Conservation (phyloP, 768 basidiomycete genomes). For the Rhizopogon sp. region DNA sequence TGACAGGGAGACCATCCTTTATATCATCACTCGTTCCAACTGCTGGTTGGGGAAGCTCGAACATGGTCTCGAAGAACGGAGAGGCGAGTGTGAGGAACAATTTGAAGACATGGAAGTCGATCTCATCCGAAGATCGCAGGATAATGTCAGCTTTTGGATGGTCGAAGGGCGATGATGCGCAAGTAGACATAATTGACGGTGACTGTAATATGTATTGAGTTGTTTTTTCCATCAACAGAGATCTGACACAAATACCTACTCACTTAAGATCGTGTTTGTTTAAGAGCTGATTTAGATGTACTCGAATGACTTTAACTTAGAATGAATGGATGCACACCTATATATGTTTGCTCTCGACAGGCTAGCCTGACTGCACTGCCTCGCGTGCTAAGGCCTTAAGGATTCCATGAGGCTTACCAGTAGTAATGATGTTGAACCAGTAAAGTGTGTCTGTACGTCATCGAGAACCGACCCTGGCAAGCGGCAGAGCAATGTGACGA, state of each 20-base stretch:
- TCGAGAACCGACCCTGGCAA: no score
- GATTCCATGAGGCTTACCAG: not conserved
- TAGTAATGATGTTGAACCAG: not conserved
- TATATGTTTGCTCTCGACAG: not conserved
- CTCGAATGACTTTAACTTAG: not conserved
- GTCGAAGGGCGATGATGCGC: slow-evolving; percentile 8
- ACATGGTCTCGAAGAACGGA: slow-evolving; percentile 1
- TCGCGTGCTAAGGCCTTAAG: not conserved
- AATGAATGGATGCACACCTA: not conserved
- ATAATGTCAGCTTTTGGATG: slow-evolving; percentile 9
- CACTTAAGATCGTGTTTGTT: not conserved
- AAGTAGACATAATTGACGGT: not conserved
- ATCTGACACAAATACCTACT: not conserved
- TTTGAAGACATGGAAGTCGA: slow-evolving; percentile 18
- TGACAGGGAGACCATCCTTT: not conserved
- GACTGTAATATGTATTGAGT: not conserved
- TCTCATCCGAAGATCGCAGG: slow-evolving; percentile 11
- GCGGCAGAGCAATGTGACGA: no score
- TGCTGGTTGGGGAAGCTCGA: slow-evolving; percentile 1
- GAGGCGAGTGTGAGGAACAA: slow-evolving; percentile 21
- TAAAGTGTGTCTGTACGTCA: no score
- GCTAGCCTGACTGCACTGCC: not conserved
- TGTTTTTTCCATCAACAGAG: not conserved
- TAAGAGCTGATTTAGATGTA: not conserved
- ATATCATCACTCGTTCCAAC: not conserved